Percentiles rank a stretch among this genome's conserved stretches.
Conservation (phyloP, 352 stramenopile genomes). For the Phytopythium cucurbitacearum region DNA sequence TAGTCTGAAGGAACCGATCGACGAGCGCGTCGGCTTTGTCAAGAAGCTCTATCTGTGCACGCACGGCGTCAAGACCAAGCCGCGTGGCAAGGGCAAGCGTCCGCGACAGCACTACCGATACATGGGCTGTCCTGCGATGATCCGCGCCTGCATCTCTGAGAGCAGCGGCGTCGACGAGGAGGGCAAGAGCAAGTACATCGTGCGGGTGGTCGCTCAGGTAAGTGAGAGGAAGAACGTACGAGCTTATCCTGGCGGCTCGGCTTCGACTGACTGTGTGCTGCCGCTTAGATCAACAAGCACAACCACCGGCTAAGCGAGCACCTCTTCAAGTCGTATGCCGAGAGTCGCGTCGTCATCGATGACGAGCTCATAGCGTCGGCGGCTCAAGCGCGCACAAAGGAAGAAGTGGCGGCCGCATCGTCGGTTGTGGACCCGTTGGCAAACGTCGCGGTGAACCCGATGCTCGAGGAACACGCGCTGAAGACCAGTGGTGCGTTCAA, state of each 20-base stretch:
- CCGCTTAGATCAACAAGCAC: conserved; percentile 68
- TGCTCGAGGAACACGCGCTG: conserved; percentile 52
- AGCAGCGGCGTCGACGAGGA: conserved; percentile 51
- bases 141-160: conserved; percentile 78
- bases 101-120: conserved; percentile 81
- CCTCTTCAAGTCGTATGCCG: conserved; percentile 84
- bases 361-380: conserved; percentile 64
- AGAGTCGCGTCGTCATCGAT: conserved; percentile 83
- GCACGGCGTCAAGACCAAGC: conserved; percentile 82
- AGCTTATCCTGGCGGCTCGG: conserved; percentile 74
- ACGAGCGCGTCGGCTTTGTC: conserved; percentile 80
- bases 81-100: conserved; percentile 72
- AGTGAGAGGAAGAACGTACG: conserved; percentile 42
- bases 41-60: conserved; percentile 86
- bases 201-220: conserved; percentile 78
- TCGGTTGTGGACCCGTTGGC: conserved; percentile 26
- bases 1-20: conserved; percentile 81
- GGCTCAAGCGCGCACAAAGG: conserved; percentile 37
- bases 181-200: conserved; percentile 73
- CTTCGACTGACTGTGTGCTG: conserved; percentile 11
- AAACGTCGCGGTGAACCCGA: conserved; percentile 13
- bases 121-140: conserved; percentile 82
- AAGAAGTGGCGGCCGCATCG: conserved; percentile 28
- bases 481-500: conserved; percentile 40
- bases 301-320: conserved; percentile 84